A percentile compares a stretch with the other conserved stretches of the same genome.
Evolutionary conservation across 2,329 filamentous ascomycete genomes (phyloP).

Genomic region (Cercospora janseana): DNA sequence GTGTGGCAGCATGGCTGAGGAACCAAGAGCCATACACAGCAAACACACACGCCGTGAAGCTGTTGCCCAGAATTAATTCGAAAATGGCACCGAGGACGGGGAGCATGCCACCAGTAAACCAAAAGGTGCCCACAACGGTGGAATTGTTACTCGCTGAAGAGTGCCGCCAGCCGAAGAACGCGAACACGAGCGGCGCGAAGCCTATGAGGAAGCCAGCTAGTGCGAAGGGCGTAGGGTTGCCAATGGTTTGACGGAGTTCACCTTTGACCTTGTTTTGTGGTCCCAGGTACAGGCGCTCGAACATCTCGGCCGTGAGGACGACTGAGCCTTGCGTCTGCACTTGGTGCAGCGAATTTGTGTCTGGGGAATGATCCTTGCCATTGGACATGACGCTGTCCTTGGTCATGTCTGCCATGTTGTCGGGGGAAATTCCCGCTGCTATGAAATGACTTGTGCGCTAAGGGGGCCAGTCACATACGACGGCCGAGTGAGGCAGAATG

Average conservation of each 20-base stretch:
- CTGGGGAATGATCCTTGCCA: no score
- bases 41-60: background rate
- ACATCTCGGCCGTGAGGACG: constrained; percentile 1
- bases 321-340: background rate
- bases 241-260: background rate
- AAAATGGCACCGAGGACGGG: background rate
- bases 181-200: background rate
- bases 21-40: background rate
- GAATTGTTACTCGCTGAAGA: background rate
- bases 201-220: background rate
- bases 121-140: background rate
- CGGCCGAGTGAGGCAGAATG: no score
- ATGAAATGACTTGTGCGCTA: no score
- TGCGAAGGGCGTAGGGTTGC: background rate
- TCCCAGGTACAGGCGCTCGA: background rate
- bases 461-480: no score
- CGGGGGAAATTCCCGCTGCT: no score
- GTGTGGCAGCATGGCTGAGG: background rate
- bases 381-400: no score
- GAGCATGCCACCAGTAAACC: background rate
- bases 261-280: background rate
- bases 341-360: background rate
- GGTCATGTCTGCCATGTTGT: no score
- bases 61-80: background rate
- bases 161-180: background rate